Percentiles rank a stretch among this genome's conserved stretches.
These are phyloP conservation scores for Isoetes taiwanensis DNA, from an alignment of 75 land plant genomes.

Conservation along the genomic window DNA sequence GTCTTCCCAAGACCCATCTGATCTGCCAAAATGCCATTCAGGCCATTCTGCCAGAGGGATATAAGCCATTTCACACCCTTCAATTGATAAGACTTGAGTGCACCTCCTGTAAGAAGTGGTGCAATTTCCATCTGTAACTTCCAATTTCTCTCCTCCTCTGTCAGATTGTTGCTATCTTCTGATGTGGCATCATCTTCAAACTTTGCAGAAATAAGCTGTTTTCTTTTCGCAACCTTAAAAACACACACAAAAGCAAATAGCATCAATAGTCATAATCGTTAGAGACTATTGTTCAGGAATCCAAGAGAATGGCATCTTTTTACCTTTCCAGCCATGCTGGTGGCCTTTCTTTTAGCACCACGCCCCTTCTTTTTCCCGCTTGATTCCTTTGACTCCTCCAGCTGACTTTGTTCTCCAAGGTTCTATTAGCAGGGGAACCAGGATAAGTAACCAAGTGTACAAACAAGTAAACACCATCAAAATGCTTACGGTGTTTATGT, in stretches of 20 bases:
- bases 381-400: constrained; percentile 6
- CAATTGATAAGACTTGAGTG: constrained; percentile 73
- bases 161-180: constrained; percentile 38
- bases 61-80: constrained; percentile 97
- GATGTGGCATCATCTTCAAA: no score
- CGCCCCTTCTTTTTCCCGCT: constrained; percentile 23
- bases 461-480: neutral
- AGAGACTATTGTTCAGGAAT: no score
- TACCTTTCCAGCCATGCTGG: constrained; percentile 24
- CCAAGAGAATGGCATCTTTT: no score
- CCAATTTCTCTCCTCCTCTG: constrained; percentile 54
- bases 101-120: constrained; percentile 81
- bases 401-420: constrained; percentile 19
- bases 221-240: constrained; percentile 33
- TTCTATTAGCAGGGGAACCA: no score
- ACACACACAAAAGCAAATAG: no score
- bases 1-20: constrained; percentile 99
- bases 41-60: constrained; percentile 92
- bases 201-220: no score
- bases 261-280: no score
- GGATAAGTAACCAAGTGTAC: no score
- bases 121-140: constrained; percentile 73
- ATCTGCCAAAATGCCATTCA: constrained; percentile 94
- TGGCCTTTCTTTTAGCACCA: constrained; percentile 42
- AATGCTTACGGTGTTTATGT: constrained; percentile 40